These are phyloP conservation scores for Xerocomellus chrysenteron DNA, from an alignment of 768 basidiomycete genomes.

Conservation along the genomic window DNA sequence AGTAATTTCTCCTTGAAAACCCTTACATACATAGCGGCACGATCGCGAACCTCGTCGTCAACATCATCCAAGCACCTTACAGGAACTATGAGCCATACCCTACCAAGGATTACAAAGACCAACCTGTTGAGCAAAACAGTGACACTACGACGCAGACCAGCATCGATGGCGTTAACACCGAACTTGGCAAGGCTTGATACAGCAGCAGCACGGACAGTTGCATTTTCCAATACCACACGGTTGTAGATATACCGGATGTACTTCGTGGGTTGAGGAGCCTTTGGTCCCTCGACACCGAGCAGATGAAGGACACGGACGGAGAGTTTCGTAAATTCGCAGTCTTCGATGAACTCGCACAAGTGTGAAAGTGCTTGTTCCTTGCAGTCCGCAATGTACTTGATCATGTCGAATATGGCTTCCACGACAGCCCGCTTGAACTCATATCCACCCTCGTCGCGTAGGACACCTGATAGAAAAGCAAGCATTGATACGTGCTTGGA, in stretches of 20 bases:
- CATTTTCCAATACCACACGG: constrained; percentile 97
- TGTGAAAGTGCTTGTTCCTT: constrained; percentile 98
- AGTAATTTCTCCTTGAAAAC: constrained; percentile 76
- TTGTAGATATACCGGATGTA: constrained; percentile 99
- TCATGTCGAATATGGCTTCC: constrained; percentile 99
- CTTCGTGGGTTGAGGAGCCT: constrained; percentile 94
- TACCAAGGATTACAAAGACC: constrained; percentile 17
- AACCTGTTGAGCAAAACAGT: constrained; percentile 83
- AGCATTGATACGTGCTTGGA: constrained; percentile 97
- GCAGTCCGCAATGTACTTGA: constrained; percentile 93
- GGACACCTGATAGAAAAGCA: constrained; percentile 91
- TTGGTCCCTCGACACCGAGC: constrained; percentile 94
- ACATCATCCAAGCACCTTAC: constrained; percentile 93
- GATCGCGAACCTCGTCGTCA: constrained; percentile 97
- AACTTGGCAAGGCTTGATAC: constrained; percentile 96
- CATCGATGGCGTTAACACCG: constrained; percentile 84
- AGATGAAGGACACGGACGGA: constrained; percentile 96
- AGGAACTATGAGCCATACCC: constrained; percentile 3
- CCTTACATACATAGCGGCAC: constrained; percentile 92
- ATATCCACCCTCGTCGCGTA: constrained; percentile 98
- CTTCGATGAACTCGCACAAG: constrained; percentile 99
- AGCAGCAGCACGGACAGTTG: constrained; percentile 95
- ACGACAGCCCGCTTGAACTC: constrained; percentile 99
- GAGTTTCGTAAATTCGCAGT: constrained; percentile 99
- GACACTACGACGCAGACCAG: constrained; percentile 78